These are phyloP conservation scores for Pseudocercospora pini-densiflorae DNA, from an alignment of 2,329 filamentous ascomycete species.

Conservation along the genomic window DNA sequence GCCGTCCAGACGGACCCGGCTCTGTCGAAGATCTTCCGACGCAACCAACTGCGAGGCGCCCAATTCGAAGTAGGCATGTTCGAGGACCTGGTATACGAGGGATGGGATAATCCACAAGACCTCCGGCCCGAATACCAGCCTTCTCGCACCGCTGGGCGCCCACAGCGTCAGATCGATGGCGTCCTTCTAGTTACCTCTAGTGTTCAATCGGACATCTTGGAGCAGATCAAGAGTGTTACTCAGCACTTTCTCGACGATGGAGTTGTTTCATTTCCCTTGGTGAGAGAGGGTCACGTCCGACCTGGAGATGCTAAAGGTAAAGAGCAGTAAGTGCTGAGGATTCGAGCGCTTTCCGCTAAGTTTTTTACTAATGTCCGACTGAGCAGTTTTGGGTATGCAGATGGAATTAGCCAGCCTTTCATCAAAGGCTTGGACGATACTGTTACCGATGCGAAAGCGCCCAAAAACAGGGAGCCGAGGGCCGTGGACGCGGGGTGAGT, in stretches of 20 bases:
- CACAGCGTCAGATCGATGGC: neutral
- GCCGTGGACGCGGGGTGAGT: constrained; percentile 9
- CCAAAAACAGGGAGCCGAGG: constrained; percentile 10
- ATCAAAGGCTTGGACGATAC: constrained; percentile 14
- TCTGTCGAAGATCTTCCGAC: constrained; percentile 8
- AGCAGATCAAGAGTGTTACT: constrained; percentile 8
- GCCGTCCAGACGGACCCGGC: constrained; percentile 11
- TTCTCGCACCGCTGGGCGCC: constrained; percentile 5
- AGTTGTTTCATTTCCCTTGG: constrained; percentile 13
- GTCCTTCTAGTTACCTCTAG: neutral
- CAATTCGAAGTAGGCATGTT: constrained; percentile 12
- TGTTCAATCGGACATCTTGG: neutral
- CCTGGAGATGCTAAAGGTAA: constrained; percentile 11
- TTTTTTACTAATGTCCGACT: constrained; percentile 11
- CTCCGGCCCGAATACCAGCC: constrained; percentile 12
- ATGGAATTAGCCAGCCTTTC: constrained; percentile 14
- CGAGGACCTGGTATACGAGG: constrained; percentile 10
- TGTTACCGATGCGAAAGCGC: constrained; percentile 8
- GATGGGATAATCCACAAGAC: constrained; percentile 14
- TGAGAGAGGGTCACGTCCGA: constrained; percentile 12
- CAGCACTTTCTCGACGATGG: constrained; percentile 13
- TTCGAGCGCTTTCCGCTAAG: constrained; percentile 9
- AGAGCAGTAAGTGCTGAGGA: constrained; percentile 14
- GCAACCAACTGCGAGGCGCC: constrained; percentile 10
- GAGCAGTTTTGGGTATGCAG: constrained; percentile 11